Evolutionary conservation across 2,329 filamentous ascomycete species (phyloP), one percentile per base, ranked within the genome.

Genomic region (Alternaria novae-zelandiae): DNA sequence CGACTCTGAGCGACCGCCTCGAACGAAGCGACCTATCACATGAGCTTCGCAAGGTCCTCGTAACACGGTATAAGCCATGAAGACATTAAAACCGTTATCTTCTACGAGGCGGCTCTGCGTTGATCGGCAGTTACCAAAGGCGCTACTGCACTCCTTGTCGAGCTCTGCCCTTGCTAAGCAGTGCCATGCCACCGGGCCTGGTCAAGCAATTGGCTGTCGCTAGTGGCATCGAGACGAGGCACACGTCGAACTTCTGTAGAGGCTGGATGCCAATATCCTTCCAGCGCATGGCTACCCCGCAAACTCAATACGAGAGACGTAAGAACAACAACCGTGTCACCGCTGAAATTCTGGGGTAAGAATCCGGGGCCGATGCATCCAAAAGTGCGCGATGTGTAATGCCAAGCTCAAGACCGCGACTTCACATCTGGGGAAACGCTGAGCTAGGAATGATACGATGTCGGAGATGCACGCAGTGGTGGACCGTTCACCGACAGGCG

Each of bases 331-430:
- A 36, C 20, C 49, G 43, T 45, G 20, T 55, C 44, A 50, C 32
- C n/a, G 30, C 28, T 43, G 50, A 50, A 47, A 49, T 49, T 41
- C 60, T 41, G 60, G 60, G 60, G 60, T 63, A 63, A 47, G 49
- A 54, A 50, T 55, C 56, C 17, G 56, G 56, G 56, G 59, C 50
- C 36, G 28, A 36, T 44, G 46, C 56, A 28, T 44, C 11, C 20
- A 55, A 50, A 56, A 28, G 20, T 25, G 21, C 60, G 60, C 60
- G 44, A 63, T 63, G 57, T 54, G 56, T 63, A 63, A 63, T 63
- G 60, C 60, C 60, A 63, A 63, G 60, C 56, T 50, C 25, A n/a
- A 28, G 11, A 26, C 10, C 3, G 36, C 17, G 30, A 58, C 23
- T 58, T 17, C 28, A 41, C 44, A 8, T 51, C 36, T 41, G 32